Conservation (phyloP, 164 flowering plant species). For the Stephania cephalantha region DNA sequence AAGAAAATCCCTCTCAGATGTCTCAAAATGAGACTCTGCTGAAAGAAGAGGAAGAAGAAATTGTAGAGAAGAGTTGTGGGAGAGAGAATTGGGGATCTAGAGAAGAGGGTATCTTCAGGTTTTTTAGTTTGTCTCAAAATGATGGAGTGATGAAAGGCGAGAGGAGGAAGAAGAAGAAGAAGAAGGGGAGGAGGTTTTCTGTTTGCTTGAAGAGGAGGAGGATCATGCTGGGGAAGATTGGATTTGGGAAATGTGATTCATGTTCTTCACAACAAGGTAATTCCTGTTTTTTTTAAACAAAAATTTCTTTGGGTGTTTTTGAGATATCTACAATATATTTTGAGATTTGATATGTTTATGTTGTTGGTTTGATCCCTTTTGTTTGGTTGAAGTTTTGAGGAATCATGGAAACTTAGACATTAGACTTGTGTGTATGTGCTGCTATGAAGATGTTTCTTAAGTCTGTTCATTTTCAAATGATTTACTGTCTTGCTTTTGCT, state of each 20-base stretch:
- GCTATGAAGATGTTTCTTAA: no score
- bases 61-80: conserved; percentile 7
- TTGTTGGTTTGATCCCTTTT: neutral
- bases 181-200: conserved; percentile 23
- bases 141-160: conserved; percentile 8
- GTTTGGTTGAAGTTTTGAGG: neutral
- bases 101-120: conserved; percentile 49
- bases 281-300: neutral
- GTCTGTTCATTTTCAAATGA: neutral
- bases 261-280: conserved; percentile 36
- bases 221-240: conserved; percentile 23
- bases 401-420: neutral
- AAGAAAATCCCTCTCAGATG: no score
- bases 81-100: neutral
- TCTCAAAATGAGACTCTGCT: neutral
- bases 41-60: neutral
- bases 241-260: conserved; percentile 26
- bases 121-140: conserved; percentile 38
- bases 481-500: neutral
- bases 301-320: neutral
- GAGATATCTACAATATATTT: neutral
- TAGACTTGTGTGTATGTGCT: neutral
- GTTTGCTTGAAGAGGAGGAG: conserved; percentile 57
- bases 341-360: neutral
- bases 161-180: conserved; percentile 10